These are phyloP conservation scores for Colletotrichum orbiculare DNA, from an alignment of 2,329 filamentous ascomycete species.

Conservation along the genomic window DNA sequence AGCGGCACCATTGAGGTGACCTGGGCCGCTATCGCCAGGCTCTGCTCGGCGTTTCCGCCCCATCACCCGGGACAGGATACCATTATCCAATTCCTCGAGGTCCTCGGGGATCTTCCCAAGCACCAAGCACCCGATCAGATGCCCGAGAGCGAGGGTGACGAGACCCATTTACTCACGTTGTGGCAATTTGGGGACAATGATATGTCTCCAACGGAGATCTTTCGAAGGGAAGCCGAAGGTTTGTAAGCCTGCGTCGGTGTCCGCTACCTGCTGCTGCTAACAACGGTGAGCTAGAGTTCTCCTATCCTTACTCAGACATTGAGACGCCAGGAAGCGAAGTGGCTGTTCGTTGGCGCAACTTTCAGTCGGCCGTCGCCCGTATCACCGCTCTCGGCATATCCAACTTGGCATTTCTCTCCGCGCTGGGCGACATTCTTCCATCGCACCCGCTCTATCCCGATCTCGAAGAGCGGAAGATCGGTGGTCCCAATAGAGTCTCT, in stretches of 20 bases:
- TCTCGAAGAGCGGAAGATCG: conserved; percentile 5
- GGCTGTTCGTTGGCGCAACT: background rate
- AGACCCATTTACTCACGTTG: background rate
- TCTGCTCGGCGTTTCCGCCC: background rate
- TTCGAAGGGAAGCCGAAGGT: background rate
- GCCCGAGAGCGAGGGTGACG: background rate
- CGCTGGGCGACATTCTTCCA: conserved; percentile 5
- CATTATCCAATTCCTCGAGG: background rate
- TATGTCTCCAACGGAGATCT: background rate
- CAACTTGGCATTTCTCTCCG: background rate
- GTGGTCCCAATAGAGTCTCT: background rate
- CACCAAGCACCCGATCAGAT: background rate
- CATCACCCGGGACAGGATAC: background rate
- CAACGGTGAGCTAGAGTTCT: background rate
- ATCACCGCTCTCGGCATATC: background rate
- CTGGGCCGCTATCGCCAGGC: background rate
- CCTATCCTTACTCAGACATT: conserved; percentile 2
- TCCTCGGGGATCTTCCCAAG: background rate
- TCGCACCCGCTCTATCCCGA: background rate
- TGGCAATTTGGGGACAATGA: background rate
- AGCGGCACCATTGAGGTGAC: background rate
- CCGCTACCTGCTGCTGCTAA: background rate
- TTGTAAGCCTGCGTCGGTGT: too few relatives aligned
- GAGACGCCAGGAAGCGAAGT: background rate
- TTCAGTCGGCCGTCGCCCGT: background rate